Evolutionary conservation across 2,329 filamentous ascomycete genomes (phyloP).

Genomic region (Hysterium pulicare): DNA sequence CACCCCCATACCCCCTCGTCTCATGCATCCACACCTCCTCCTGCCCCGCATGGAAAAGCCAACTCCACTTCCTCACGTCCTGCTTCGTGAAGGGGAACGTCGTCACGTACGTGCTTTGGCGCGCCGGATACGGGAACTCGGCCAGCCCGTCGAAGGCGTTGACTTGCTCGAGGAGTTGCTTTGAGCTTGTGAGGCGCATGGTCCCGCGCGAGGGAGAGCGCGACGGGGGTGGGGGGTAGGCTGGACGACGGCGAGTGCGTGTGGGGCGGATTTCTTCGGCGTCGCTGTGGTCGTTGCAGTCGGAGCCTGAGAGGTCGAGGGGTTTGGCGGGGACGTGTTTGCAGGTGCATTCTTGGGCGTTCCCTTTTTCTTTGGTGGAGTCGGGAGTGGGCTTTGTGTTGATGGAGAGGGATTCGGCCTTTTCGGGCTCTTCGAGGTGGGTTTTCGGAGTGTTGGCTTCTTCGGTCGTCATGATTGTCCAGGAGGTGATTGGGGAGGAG

Average conservation of each 20-base stretch:
- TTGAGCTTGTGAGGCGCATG: constrained; percentile 12
- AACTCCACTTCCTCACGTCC: constrained; percentile 22
- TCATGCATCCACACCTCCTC: constrained; percentile 15
- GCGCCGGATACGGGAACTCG: constrained; percentile 15
- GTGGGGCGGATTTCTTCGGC: not conserved
- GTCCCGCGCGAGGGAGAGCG: not conserved
- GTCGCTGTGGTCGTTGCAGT: constrained; percentile 5
- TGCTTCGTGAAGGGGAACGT: constrained; percentile 23
- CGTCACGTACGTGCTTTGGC: constrained; percentile 17
- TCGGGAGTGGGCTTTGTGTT: constrained; percentile 6
- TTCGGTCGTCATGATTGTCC: not conserved
- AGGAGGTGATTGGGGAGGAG: not conserved
- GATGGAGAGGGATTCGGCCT: constrained; percentile 8
- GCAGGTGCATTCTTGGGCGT: constrained; percentile 3
- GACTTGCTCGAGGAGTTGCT: constrained; percentile 14
- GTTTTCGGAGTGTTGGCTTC: not conserved
- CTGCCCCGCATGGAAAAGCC: constrained; percentile 16
- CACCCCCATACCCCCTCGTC: not conserved
- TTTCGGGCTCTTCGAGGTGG: constrained; percentile 4
- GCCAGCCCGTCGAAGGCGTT: constrained; percentile 16
- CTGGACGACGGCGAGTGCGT: constrained; percentile 2
- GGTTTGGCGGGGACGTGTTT: constrained; percentile 6
- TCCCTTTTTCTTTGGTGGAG: constrained; percentile 2
- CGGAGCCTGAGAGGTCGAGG: constrained; percentile 4
- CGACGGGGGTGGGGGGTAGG: constrained; percentile 1